These are phyloP conservation scores for Chlamydomonas sp. DNA, from an alignment of 139 green algal species.

Conservation along the genomic window DNA sequence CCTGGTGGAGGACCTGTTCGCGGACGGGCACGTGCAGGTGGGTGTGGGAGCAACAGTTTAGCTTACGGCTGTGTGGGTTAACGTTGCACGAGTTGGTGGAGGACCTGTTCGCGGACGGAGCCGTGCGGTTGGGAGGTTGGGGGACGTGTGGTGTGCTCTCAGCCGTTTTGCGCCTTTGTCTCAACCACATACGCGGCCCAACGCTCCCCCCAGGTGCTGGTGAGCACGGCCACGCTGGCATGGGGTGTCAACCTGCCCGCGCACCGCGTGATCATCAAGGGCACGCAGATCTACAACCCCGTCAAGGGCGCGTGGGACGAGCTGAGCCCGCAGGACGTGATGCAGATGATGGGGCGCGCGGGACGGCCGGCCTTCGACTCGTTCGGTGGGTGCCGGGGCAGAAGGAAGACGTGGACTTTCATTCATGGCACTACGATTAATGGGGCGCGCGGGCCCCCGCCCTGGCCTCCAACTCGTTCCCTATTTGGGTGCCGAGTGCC, in stretches of 20 bases:
- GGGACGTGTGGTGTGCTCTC: not conserved
- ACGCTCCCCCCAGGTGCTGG: slow-evolving; percentile 81
- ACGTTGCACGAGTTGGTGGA: slow-evolving; percentile 78
- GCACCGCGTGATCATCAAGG: slow-evolving; percentile 99
- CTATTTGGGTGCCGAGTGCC: not conserved
- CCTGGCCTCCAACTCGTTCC: not conserved
- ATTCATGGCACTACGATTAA: no score
- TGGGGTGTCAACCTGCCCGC: slow-evolving; percentile 99
- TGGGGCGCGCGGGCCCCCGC: no score
- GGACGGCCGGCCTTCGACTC: slow-evolving; percentile 96
- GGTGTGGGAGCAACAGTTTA: not conserved
- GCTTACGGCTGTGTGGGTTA: no score
- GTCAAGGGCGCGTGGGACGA: slow-evolving; percentile 93
- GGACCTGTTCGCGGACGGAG: slow-evolving; percentile 95
- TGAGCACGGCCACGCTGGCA: slow-evolving; percentile 97
- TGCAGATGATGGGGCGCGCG: slow-evolving; percentile 99
- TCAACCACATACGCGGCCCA: not conserved
- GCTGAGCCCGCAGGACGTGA: slow-evolving; percentile 95
- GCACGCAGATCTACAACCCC: slow-evolving; percentile 97
- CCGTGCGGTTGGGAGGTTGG: not conserved
- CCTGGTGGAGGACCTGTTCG: slow-evolving; percentile 98
- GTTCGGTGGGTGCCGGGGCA: slow-evolving; percentile 65
- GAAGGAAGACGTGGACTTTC: not conserved
- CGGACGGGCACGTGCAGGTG: slow-evolving; percentile 94
- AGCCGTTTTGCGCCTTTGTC: not conserved